These are phyloP conservation scores for Meripilus lineatus DNA, from an alignment of 1,284 basidiomycete genomes.

Conservation along the genomic window DNA sequence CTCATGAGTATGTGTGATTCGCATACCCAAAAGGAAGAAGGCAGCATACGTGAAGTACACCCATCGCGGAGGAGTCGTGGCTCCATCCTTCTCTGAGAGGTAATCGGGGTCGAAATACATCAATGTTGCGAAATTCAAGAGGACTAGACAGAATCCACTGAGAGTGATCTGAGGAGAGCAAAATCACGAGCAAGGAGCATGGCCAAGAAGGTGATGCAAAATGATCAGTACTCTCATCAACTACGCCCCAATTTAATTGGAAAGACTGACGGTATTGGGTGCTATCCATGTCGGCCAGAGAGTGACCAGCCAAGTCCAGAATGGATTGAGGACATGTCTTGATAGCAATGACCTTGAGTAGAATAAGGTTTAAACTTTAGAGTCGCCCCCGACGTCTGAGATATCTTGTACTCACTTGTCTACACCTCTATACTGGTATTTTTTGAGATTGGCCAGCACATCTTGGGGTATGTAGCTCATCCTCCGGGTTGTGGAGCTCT, in stretches of 20 bases:
- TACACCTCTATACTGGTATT: slow-evolving; percentile 64
- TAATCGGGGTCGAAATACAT: slow-evolving; percentile 80
- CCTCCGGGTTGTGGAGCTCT: no score
- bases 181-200: neutral
- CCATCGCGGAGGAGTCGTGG: slow-evolving; percentile 70
- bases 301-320: slow-evolving; percentile 93
- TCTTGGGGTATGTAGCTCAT: slow-evolving; percentile 53
- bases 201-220: no score
- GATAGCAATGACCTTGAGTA: slow-evolving; percentile 64
- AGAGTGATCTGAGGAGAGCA: slow-evolving; percentile 68
- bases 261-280: slow-evolving; percentile 76
- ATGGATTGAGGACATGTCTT: slow-evolving; percentile 81
- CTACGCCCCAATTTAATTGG: neutral
- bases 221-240: neutral
- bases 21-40: slow-evolving; percentile 2
- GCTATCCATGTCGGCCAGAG: slow-evolving; percentile 87
- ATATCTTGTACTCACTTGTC: slow-evolving; percentile 64
- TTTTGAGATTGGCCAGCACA: slow-evolving; percentile 59
- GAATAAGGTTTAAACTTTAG: slow-evolving; percentile 1
- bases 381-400: no score
- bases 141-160: slow-evolving; percentile 77
- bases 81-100: slow-evolving; percentile 59
- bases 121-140: slow-evolving; percentile 82
- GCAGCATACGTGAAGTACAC: slow-evolving; percentile 76
- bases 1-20: slow-evolving; percentile 2